A percentile compares a stretch with the other conserved stretches of the same genome.
Evolutionary conservation across 176 grass and related monocot genomes (phyloP).

Genomic region (Zizania latifolia): DNA sequence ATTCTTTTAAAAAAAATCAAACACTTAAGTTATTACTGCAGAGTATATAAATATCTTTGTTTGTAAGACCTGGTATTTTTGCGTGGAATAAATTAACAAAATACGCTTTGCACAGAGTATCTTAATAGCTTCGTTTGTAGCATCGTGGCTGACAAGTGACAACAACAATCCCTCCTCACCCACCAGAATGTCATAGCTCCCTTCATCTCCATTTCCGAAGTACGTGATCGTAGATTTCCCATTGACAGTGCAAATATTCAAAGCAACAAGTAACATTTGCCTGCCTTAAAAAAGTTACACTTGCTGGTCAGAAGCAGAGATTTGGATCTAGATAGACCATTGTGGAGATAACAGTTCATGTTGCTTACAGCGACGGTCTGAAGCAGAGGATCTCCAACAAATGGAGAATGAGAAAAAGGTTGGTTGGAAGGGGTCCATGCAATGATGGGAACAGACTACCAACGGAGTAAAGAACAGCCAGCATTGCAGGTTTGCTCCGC

Average conservation of each 20-base stretch:
- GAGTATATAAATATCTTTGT: no score
- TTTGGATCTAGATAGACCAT: not conserved
- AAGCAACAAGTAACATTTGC: not conserved
- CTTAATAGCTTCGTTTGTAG: no score
- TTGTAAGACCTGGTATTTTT: no score
- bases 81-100: no score
- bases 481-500: constrained; percentile 10
- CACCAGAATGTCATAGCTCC: not conserved
- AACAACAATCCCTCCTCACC: not conserved
- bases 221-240: not conserved
- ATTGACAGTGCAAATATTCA: not conserved
- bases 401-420: not conserved
- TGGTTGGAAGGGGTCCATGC: not conserved
- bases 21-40: no score
- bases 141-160: no score
- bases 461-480: constrained; percentile 9
- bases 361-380: not conserved
- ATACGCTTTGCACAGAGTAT: no score
- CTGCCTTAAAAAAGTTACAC: no score
- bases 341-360: not conserved
- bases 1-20: no score
- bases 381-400: not conserved
- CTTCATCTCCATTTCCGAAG: not conserved
- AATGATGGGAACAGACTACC: constrained; percentile 20
- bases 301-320: not conserved